A percentile compares a stretch with the other conserved stretches of the same genome.
Conservation (phyloP, 805 yeast genomes). For the Cyberlindnera maritima region DNA sequence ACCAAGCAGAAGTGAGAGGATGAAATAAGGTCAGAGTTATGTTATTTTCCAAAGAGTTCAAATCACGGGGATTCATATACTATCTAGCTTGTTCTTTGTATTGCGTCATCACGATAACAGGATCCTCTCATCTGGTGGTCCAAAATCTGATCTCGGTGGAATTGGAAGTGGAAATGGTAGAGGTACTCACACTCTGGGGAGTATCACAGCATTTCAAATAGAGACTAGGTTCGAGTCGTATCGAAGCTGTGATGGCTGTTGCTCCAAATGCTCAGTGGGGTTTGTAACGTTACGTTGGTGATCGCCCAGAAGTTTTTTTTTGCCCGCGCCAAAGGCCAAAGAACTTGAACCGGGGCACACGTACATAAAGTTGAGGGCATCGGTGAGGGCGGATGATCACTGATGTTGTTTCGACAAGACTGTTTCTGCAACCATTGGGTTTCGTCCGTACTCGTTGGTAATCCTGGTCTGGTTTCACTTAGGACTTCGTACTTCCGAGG, state of each 20-base stretch:
- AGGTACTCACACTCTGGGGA: not conserved
- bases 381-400: too few species aligned
- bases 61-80: conserved; percentile 30
- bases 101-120: conserved; percentile 24
- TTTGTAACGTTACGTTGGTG: too few species aligned
- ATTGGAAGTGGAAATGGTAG: not conserved
- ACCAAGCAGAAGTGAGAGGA: not conserved
- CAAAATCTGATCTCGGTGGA: not conserved
- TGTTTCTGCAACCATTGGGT: too few species aligned
- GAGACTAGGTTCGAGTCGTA: too few species aligned
- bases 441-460: too few species aligned
- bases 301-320: not conserved
- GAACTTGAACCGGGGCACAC: too few species aligned
- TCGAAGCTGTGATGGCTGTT: not conserved
- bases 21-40: conserved; percentile 3
- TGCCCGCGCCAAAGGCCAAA: too few species aligned
- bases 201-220: not conserved
- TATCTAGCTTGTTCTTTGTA: conserved; percentile 30
- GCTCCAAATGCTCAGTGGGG: not conserved
- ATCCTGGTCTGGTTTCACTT: too few species aligned
- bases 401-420: too few species aligned
- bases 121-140: not conserved
- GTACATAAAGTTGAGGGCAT: too few species aligned
- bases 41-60: conserved; percentile 25
- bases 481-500: too few species aligned